A percentile compares a stretch with the other conserved stretches of the same genome.
Conservation (phyloP, 345 rosid genomes). For the Hypericum perforatum region DNA sequence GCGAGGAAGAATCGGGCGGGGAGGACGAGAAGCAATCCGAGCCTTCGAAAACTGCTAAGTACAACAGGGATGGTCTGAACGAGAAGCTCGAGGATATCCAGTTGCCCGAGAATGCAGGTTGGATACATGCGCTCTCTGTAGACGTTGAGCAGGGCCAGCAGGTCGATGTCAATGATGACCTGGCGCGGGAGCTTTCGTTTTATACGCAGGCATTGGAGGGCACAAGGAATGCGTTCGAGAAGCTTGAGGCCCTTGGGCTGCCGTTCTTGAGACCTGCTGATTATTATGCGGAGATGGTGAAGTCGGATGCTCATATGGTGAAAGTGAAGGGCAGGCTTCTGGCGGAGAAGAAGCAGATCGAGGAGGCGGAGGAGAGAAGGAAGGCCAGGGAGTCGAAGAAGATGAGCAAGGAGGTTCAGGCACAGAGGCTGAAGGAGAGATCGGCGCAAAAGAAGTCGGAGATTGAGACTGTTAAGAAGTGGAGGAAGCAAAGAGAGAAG, state of each 20-base stretch:
- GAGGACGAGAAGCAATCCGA: slow-evolving; percentile 46
- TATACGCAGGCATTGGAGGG: slow-evolving; percentile 79
- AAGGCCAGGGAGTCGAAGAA: slow-evolving; percentile 73
- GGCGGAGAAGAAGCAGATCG: slow-evolving; percentile 53
- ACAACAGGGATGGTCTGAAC: slow-evolving; percentile 49
- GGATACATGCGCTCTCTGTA: slow-evolving; percentile 60
- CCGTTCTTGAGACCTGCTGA: slow-evolving; percentile 76
- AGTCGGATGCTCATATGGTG: slow-evolving; percentile 68
- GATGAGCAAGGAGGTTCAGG: slow-evolving; percentile 67
- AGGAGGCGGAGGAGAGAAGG: slow-evolving; percentile 86
- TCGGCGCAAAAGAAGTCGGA: not conserved
- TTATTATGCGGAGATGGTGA: slow-evolving; percentile 83
- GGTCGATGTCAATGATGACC: slow-evolving; percentile 84
- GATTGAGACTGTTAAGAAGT: slow-evolving; percentile 4
- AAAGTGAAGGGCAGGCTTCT: slow-evolving; percentile 70
- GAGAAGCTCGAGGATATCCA: slow-evolving; percentile 75
- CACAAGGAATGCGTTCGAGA: slow-evolving; percentile 49
- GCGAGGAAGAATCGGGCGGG: slow-evolving; percentile 29
- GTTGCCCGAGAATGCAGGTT: slow-evolving; percentile 60
- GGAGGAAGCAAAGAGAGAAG: slow-evolving; percentile 1
- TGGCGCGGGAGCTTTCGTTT: slow-evolving; percentile 58
- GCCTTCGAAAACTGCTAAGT: slow-evolving; percentile 52
- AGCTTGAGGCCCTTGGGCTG: slow-evolving; percentile 42
- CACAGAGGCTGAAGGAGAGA: slow-evolving; percentile 69
- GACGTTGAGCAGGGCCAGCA: slow-evolving; percentile 54